These are phyloP conservation scores for Apiospora rasikravindrae DNA, from an alignment of 2,329 filamentous ascomycete genomes.

Conservation along the genomic window DNA sequence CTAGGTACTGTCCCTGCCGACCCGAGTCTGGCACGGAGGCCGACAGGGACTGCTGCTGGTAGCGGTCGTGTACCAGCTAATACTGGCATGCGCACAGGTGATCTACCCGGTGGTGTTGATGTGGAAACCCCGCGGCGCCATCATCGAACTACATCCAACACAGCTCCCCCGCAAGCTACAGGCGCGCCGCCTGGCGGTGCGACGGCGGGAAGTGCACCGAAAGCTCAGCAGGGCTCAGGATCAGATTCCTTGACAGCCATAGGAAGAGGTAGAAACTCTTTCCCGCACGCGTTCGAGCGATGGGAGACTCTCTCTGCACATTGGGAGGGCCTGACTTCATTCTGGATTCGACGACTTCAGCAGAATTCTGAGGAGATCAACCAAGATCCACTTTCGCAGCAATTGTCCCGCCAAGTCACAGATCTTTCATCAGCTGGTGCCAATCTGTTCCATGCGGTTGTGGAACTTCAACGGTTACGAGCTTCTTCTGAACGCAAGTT, in stretches of 20 bases:
- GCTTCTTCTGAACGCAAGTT: slow-evolving; percentile 98
- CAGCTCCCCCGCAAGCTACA: slow-evolving; percentile 27
- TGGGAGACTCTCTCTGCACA: slow-evolving; percentile 98
- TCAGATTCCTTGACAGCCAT: slow-evolving; percentile 39
- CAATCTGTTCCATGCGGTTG: slow-evolving; percentile 96
- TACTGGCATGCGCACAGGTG: slow-evolving; percentile 9
- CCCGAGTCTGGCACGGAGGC: neutral
- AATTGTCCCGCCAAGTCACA: slow-evolving; percentile 91
- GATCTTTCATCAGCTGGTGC: slow-evolving; percentile 97
- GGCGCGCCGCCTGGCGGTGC: neutral
- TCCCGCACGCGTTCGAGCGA: slow-evolving; percentile 95
- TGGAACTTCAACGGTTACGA: slow-evolving; percentile 90
- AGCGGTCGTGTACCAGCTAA: slow-evolving; percentile 25
- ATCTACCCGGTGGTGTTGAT: slow-evolving; percentile 27
- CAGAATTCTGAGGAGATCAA: slow-evolving; percentile 87
- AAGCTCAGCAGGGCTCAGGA: slow-evolving; percentile 36
- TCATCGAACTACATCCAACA: slow-evolving; percentile 29
- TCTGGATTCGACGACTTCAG: slow-evolving; percentile 94
- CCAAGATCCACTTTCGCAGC: slow-evolving; percentile 80
- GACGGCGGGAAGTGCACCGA: slow-evolving; percentile 39
- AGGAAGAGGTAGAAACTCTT: slow-evolving; percentile 65
- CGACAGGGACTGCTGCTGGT: slow-evolving; percentile 29
- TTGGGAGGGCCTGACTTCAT: slow-evolving; percentile 96
- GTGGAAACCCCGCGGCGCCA: slow-evolving; percentile 35
- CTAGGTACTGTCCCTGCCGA: slow-evolving; percentile 29